A percentile compares a stretch with the other conserved stretches of the same genome.
Conservation (phyloP, 2,329 filamentous ascomycete genomes). For the Monilinia vaccinii-corymbosi region DNA sequence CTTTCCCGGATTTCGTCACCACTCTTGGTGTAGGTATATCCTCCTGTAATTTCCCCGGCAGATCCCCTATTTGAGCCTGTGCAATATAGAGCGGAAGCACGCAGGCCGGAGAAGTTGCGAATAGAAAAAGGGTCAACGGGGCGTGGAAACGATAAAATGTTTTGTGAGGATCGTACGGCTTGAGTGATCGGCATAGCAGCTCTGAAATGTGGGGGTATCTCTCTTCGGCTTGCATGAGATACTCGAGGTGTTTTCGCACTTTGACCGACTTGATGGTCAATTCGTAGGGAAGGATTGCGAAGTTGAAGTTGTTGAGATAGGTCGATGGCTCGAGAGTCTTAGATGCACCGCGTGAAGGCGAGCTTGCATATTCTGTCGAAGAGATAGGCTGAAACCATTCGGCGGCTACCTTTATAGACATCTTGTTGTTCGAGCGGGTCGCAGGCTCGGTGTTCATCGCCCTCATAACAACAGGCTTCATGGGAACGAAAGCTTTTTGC, state of each 20-base stretch:
- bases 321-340: constrained; percentile 13
- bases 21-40: constrained; percentile 62
- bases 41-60: constrained; percentile 52
- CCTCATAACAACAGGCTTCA: constrained; percentile 44
- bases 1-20: constrained; percentile 55
- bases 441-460: background rate
- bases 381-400: constrained; percentile 48
- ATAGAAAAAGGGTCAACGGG: constrained; percentile 28
- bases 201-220: background rate
- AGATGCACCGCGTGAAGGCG: background rate
- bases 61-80: constrained; percentile 62
- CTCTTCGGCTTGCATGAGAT: background rate
- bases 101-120: constrained; percentile 5
- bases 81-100: constrained; percentile 62
- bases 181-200: background rate
- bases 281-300: constrained; percentile 49
- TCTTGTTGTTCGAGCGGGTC: constrained; percentile 18
- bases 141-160: constrained; percentile 38
- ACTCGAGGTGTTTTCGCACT: background rate
- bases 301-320: constrained; percentile 33
- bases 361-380: background rate
- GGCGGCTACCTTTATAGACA: constrained; percentile 43
- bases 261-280: constrained; percentile 31
- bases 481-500: constrained; percentile 41
- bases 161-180: constrained; percentile 15